Evolutionary conservation across 495 filamentous ascomycete species (phyloP).

Genomic region (Amorphotheca resinae): DNA sequence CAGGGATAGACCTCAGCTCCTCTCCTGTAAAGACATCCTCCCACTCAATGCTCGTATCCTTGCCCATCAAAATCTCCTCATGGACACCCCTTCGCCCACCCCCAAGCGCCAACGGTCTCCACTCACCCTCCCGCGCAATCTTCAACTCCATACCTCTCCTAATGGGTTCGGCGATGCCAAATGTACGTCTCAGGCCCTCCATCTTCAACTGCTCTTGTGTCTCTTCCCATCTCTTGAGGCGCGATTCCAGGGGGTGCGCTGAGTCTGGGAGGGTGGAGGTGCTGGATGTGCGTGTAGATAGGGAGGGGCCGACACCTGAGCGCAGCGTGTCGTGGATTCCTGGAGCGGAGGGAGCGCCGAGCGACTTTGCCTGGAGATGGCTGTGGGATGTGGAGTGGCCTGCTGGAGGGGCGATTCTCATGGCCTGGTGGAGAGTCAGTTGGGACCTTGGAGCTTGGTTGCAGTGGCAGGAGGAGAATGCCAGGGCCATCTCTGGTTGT

Average conservation of each 20-base stretch:
- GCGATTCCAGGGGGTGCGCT: slow-evolving; percentile 81
- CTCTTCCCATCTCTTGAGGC: slow-evolving; percentile 68
- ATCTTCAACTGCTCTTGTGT: slow-evolving; percentile 83
- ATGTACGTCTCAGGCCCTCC: slow-evolving; percentile 70
- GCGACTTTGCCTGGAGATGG: slow-evolving; percentile 39
- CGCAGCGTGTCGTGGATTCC: slow-evolving; percentile 88
- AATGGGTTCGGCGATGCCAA: slow-evolving; percentile 88
- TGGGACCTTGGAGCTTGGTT: background rate
- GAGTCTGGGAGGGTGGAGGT: slow-evolving; percentile 34
- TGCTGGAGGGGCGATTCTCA: slow-evolving; percentile 69
- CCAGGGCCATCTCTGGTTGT: background rate
- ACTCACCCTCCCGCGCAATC: slow-evolving; percentile 49
- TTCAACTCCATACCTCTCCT: slow-evolving; percentile 91
- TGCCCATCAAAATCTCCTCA: slow-evolving; percentile 72
- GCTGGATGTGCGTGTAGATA: slow-evolving; percentile 31
- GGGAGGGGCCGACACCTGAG: slow-evolving; percentile 50
- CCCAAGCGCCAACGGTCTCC: slow-evolving; percentile 36
- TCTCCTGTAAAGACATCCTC: slow-evolving; percentile 80
- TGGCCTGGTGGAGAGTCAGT: slow-evolving; percentile 44
- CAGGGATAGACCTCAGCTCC: slow-evolving; percentile 51
- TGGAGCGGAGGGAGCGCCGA: slow-evolving; percentile 73
- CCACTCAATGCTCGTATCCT: slow-evolving; percentile 66
- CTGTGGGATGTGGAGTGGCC: slow-evolving; percentile 45
- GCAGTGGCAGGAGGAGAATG: background rate
- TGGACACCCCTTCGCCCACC: slow-evolving; percentile 38